Conservation (phyloP, 257 asterid genomes). For the Voacanga thouarsii region DNA sequence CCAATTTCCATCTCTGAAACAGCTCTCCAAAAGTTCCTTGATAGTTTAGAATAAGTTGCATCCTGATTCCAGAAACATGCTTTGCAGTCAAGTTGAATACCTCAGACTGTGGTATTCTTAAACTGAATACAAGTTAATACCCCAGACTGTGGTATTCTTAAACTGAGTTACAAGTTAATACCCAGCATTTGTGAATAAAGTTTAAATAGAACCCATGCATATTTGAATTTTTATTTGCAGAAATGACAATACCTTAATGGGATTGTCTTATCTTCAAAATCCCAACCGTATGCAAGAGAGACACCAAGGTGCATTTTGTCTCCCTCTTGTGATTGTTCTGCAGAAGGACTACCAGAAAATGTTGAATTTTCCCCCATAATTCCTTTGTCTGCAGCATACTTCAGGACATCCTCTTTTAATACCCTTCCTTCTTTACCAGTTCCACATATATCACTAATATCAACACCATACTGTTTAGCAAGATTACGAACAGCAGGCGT, state of each 20-base stretch:
- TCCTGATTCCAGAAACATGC: background rate
- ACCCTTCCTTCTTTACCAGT: constrained; percentile 77
- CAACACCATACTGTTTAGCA: constrained; percentile 62
- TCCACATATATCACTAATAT: constrained; percentile 66
- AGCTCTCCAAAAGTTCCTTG: background rate
- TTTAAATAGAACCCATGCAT: background rate
- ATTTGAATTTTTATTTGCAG: background rate
- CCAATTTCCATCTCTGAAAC: background rate
- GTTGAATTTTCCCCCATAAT: constrained; percentile 34
- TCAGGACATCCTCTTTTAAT: constrained; percentile 63
- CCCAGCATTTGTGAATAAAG: background rate
- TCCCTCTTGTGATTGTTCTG: constrained; percentile 27
- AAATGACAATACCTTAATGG: constrained; percentile 53
- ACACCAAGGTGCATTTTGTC: constrained; percentile 23
- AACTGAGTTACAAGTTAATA: no score
- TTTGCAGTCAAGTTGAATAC: background rate
- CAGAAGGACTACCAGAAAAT: constrained; percentile 14
- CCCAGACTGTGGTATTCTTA: background rate
- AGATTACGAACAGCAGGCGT: constrained; percentile 87
- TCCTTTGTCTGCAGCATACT: constrained; percentile 52
- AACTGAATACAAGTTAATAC: background rate
- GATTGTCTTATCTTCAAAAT: constrained; percentile 54
- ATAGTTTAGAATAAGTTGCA: background rate
- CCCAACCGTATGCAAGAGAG: constrained; percentile 40
- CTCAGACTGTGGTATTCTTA: background rate